Evolutionary conservation across 1,284 basidiomycete genomes (phyloP).

Genomic region (Apiotrichum siamense): DNA sequence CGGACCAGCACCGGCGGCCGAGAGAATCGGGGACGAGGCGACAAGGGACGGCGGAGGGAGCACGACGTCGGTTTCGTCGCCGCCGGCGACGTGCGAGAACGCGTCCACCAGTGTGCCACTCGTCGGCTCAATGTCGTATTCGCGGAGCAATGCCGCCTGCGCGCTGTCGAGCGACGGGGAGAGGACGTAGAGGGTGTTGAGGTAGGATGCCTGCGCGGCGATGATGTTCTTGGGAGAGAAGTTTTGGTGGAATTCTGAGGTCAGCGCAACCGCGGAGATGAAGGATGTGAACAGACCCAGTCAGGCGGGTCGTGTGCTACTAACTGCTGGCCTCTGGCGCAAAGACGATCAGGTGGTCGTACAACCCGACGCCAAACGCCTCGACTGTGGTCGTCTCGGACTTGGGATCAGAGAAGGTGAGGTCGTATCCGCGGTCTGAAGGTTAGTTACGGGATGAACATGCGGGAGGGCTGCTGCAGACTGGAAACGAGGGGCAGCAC

Average conservation of each 20-base stretch:
- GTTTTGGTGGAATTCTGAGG: constrained; percentile 36
- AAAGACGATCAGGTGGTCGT: constrained; percentile 77
- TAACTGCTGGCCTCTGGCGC: constrained; percentile 74
- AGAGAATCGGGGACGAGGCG: constrained; percentile 54
- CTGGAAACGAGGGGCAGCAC: too few relatives aligned
- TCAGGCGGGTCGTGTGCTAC: constrained; percentile 11
- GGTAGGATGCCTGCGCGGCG: constrained; percentile 59
- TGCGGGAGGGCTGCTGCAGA: background rate
- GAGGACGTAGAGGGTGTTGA: constrained; percentile 79
- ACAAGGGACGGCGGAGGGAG: constrained; percentile 65
- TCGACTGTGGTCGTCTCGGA: constrained; percentile 61
- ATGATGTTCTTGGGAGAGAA: constrained; percentile 79
- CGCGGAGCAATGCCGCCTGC: constrained; percentile 51
- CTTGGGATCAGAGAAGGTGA: constrained; percentile 76
- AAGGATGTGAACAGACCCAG: too few relatives aligned
- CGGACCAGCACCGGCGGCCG: constrained; percentile 1
- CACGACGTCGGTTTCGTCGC: constrained; percentile 25
- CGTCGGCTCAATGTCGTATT: constrained; percentile 52
- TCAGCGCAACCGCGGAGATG: constrained; percentile 49
- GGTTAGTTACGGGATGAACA: background rate
- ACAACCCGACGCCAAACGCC: constrained; percentile 65
- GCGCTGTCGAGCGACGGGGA: constrained; percentile 55
- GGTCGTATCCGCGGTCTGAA: constrained; percentile 65
- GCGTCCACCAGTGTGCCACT: constrained; percentile 5
- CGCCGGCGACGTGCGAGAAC: constrained; percentile 48